Percentiles rank a stretch among this genome's conserved stretches.
Evolutionary conservation across 768 basidiomycete species (phyloP).

Genomic region (Nidula microcarpa): DNA sequence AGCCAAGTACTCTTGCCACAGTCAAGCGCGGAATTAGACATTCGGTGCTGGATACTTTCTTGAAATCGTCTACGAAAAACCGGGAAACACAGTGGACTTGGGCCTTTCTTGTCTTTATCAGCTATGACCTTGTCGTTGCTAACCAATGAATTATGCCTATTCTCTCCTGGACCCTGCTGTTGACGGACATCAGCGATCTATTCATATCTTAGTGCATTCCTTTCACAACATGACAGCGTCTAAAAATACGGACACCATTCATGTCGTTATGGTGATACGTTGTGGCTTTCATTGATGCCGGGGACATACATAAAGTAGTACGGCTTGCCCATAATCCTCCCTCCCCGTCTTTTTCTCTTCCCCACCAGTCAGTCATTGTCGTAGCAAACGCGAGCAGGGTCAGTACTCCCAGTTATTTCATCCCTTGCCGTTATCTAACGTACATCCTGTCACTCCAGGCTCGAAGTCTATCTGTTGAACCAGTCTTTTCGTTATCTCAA

Average conservation of each 20-base stretch:
- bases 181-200: not conserved
- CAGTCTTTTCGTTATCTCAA: conserved; percentile 13
- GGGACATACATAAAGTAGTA: not conserved
- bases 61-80: no score
- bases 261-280: not conserved
- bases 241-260: no score
- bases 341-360: not conserved
- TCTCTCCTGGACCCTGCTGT: not conserved
- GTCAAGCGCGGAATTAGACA: no score
- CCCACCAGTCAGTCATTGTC: conserved; percentile 28
- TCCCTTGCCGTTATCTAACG: not conserved
- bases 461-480: conserved; percentile 22
- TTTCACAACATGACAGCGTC: no score
- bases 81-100: no score
- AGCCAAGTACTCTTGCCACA: no score
- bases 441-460: conserved; percentile 19
- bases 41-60: no score
- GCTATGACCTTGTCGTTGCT: no score
- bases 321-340: not conserved
- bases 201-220: no score
- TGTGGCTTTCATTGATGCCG: not conserved
- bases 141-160: no score
- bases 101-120: no score
- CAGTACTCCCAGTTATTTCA: not conserved
- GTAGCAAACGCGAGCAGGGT: conserved; percentile 39